Base-by-base conservation (phyloP, 2,329 filamentous ascomycete species). In the Phoma sp. region DNA sequence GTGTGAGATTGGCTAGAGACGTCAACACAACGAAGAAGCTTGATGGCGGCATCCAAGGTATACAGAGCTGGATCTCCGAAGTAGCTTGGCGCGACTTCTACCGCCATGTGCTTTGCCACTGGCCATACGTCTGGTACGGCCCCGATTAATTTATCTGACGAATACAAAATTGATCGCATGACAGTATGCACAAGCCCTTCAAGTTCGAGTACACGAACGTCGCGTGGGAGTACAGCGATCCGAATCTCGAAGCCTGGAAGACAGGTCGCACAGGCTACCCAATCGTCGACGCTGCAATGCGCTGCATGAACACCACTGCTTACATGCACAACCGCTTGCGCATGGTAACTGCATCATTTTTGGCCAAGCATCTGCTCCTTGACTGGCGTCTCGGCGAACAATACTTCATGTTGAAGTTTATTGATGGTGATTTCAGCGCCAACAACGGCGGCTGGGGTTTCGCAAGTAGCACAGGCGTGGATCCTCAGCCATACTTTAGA, bases 401-500 rank as follows among this genome's bases (percentile, higher is more conserved):
- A 5, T 82, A 80, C 61, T 83, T 82, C 55, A 79, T 80, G 14
- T 76, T 78, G 41, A 76, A 77, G 4, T 68, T 83, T 44, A 73
- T 80, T 32, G 78, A 81, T 57, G 76, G 76, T 59, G 76, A 80
- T 66, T 70, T 83, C 54, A 72, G 74, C 22, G 78, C 81, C 49
- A 80, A 83, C 61, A 77, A 90, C 58, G 85, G 86, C 7, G 86
- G 86, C 0, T 89, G 86, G 86, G 86, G 85, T 0, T 88, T 87
- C 61, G 75, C 81, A 23, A 86, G 88, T 4, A 85, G 82, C 14
- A 87, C 87, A 0, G 89, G 90, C 1, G 89, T 92, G 6, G 91
- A 96, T 72, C 89, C 91, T 1, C 90, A 96, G 74, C 91, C 92
- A 0, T 96, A 96, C 70, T 96, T 96, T 60, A 83, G 91, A 6